A percentile compares a stretch with the other conserved stretches of the same genome.
phyloP scores from a whole-genome alignment of 345 rosid species.

The Camelina hispida region DNA sequence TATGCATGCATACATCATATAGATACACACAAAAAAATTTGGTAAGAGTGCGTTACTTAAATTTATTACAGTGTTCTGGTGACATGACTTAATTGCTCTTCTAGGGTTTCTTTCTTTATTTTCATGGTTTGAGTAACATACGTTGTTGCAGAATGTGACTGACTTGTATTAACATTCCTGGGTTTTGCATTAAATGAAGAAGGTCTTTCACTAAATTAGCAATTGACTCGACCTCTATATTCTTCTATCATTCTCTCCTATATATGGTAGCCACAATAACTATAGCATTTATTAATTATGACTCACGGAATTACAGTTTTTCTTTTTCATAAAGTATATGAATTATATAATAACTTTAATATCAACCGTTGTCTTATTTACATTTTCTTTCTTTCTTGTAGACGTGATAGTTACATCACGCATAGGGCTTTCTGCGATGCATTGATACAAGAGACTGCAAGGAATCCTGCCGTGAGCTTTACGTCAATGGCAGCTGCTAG shows the following conservation, averaged over 20 bases:
- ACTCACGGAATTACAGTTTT: slow-evolving; percentile 22
- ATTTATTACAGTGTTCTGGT: slow-evolving; percentile 32
- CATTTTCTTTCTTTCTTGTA: slow-evolving; percentile 36
- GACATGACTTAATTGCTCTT: slow-evolving; percentile 36
- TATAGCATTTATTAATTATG: slow-evolving; percentile 18
- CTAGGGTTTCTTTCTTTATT: slow-evolving; percentile 44
- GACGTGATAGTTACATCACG: slow-evolving; percentile 90
- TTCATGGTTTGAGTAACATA: slow-evolving; percentile 44
- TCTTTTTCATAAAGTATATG: not conserved
- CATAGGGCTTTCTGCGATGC: slow-evolving; percentile 93
- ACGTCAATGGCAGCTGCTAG: slow-evolving; percentile 42
- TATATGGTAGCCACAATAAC: slow-evolving; percentile 24
- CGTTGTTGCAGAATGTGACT: slow-evolving; percentile 34
- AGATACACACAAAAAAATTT: not conserved
- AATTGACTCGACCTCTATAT: slow-evolving; percentile 43
- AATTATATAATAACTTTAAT: slow-evolving; percentile 2
- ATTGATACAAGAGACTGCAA: slow-evolving; percentile 73
- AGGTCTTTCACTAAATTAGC: slow-evolving; percentile 51
- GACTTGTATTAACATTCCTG: slow-evolving; percentile 44
- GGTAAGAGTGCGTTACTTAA: slow-evolving; percentile 30
- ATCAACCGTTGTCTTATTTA: not conserved
- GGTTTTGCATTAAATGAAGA: slow-evolving; percentile 54
- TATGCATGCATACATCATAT: slow-evolving; percentile 1
- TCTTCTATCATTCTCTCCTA: slow-evolving; percentile 43
- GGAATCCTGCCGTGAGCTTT: slow-evolving; percentile 61